Base-by-base conservation (phyloP, 202 grass and related monocot species). In the Eragrostis tef region DNA sequence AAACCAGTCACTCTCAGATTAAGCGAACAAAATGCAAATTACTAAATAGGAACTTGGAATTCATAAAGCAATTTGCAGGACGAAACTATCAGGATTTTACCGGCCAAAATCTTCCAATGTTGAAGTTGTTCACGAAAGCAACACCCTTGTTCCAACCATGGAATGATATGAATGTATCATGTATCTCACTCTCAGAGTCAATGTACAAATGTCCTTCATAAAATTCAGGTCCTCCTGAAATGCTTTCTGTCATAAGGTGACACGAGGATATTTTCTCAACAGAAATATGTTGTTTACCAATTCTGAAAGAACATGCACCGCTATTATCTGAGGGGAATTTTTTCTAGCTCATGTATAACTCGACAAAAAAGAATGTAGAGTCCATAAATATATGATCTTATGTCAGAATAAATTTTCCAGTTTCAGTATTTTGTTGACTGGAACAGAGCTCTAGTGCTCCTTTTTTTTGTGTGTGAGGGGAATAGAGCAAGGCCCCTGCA, bases 81-180 rank as follows among this genome's bases (percentile, higher is more conserved):
- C 31, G 14, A 4, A 80, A 58, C 41, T 64, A 25, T 72, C 51
- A 76, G 52, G 31, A 71, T 74, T 86, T 47, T 98, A 98, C 92
- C 80, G 95, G 90, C 95, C 95, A 98, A 84, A 93, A 98, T 89
- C 95, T 89, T 77, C 92, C 95, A 12, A 98, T 88, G 82, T 98
- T 98, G 73, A 98, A 98, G 72, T 91, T 91, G 54, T 98, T 98
- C 65, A 98, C 90, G 87, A 98, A 94, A 81, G 87, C 95, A 62
- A 94, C 71, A 58, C 95, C 95, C 82, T 98, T 98, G 77, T 91
- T 98, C 92, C 90, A 98, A 78, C 95, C 92, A 85, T 70, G 85
- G 82, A 95, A 98, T 69, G 92, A 98, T 85, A 98, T 88, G 82
- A 94, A 98, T 79, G 95, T 98, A 83, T 98, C 92, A 70, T 93